These are phyloP conservation scores for Colletotrichum sp. DNA, from an alignment of 2,329 filamentous ascomycete genomes.

Conservation along the genomic window DNA sequence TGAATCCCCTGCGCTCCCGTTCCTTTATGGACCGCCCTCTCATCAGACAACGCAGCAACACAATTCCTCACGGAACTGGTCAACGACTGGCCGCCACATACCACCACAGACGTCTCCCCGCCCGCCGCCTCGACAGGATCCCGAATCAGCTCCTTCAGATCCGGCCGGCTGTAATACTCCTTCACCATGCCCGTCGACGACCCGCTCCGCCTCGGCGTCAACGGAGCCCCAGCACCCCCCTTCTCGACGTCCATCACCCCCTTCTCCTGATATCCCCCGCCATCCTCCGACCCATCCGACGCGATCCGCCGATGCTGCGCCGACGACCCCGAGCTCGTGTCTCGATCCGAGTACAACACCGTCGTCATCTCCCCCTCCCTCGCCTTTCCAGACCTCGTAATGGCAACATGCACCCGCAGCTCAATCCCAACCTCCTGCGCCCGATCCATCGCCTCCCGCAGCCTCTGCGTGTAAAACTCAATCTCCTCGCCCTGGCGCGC, in stretches of 20 bases:
- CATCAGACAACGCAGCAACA: constrained; percentile 62
- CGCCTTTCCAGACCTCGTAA: constrained; percentile 45
- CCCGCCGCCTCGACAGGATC: constrained; percentile 60
- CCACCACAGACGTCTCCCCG: constrained; percentile 66
- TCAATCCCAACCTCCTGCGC: constrained; percentile 51
- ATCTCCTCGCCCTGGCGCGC: constrained; percentile 59
- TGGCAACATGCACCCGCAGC: constrained; percentile 57
- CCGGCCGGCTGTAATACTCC: constrained; percentile 51
- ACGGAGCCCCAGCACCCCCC: constrained; percentile 23
- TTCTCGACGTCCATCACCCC: constrained; percentile 2
- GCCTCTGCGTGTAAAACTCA: constrained; percentile 57
- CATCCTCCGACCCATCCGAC: background rate
- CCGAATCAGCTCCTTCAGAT: constrained; percentile 57
- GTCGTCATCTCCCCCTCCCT: constrained; percentile 27
- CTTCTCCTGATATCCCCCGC: background rate
- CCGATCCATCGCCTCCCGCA: constrained; percentile 48
- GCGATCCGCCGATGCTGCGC: background rate
- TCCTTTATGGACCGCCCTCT: constrained; percentile 68
- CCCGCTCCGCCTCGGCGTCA: constrained; percentile 18
- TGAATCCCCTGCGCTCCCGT: constrained; percentile 68
- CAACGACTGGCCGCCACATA: constrained; percentile 63
- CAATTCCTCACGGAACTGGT: constrained; percentile 59
- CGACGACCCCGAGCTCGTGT: background rate
- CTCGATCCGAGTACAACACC: constrained; percentile 20
- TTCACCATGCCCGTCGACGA: constrained; percentile 38